Evolutionary conservation across 1,139 yeast genomes (phyloP), one percentile per base, ranked within the genome.

Genomic region (Yamadazyma songkhlaensis): DNA sequence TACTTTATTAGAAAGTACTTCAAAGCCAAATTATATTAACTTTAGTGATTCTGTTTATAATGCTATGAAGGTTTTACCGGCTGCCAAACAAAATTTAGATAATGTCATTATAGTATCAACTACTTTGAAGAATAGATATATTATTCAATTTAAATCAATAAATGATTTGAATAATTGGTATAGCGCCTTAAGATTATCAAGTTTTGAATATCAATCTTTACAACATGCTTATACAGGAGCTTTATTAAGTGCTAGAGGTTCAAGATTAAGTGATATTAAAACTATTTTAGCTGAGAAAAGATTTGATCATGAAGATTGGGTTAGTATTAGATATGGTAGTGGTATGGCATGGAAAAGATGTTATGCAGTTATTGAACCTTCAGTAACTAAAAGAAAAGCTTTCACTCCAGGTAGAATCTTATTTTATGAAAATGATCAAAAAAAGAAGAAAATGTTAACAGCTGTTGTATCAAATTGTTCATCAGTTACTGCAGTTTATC

Each of bases 271-370:
- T 37, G 97, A 94, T 55, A 89, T 92, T 43, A 76, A 87, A 41
- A 84, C 94, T 8, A 73, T 92, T 29, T 68, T 92, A 43, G 83
- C 95, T 1, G 96, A 87, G 50, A 84, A 92, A 23, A 79, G 92
- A 52, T 86, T 82, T 55, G 81, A 79, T 43, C 95, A 88, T 54
- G 96, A 88, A 59, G 96, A 90, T 54, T 90, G 96, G 97, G 89
- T 86, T 27, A 78, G 90, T 59, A 95, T 92, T 20, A 72, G 97
- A 47, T 90, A 90, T 59, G 97, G 97, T 11, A 79, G 94, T 12
- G 98, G 98, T 25, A 88, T 88, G 95, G 96, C 97, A 1, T 92
- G 97, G 97, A 86, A 84, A 55, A 74, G 95, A 45, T 90, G 96
- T 56, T 92, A 77, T 68, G 92, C 95, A 1, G 96, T 89, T n/a